Evolutionary conservation across 306 rosid genomes (phyloP).

Genomic region (Begonia peltatifolia): DNA sequence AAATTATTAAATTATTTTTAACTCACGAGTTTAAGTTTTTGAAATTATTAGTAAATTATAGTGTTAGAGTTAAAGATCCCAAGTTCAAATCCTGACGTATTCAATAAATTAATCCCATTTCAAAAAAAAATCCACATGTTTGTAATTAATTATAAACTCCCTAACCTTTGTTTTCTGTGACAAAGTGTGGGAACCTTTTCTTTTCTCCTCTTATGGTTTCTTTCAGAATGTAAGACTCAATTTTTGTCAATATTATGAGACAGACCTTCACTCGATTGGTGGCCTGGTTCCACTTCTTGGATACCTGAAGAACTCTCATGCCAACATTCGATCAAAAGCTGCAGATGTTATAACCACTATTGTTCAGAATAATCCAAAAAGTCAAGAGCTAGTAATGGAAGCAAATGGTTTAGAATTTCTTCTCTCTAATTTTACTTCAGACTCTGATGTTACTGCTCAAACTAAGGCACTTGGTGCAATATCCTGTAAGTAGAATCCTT

Average conservation of each 20-base stretch:
- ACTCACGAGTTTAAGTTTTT: too few relatives aligned
- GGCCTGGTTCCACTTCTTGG: conserved; percentile 80
- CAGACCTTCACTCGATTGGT: conserved; percentile 82
- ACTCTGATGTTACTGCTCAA: conserved; percentile 60
- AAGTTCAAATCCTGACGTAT: too few relatives aligned
- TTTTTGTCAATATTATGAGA: background rate
- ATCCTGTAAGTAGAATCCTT: conserved; percentile 45
- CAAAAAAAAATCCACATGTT: too few relatives aligned
- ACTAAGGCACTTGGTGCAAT: conserved; percentile 82
- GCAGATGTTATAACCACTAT: conserved; percentile 85
- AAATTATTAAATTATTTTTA: too few relatives aligned
- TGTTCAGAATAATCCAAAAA: conserved; percentile 80
- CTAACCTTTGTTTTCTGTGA: too few relatives aligned
- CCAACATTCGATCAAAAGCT: conserved; percentile 89
- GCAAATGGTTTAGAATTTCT: conserved; percentile 85
- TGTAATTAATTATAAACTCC: too few relatives aligned
- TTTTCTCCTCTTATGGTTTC: too few relatives aligned
- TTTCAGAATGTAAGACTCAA: too few relatives aligned
- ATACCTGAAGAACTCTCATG: conserved; percentile 69
- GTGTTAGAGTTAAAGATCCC: too few relatives aligned
- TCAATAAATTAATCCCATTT: too few relatives aligned
- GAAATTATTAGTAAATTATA: too few relatives aligned
- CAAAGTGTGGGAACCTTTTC: too few relatives aligned
- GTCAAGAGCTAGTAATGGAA: conserved; percentile 90
- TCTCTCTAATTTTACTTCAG: conserved; percentile 52